Evolutionary conservation across 2,329 filamentous ascomycete genomes (phyloP).

Genomic region (Knoxdaviesia proteae): DNA sequence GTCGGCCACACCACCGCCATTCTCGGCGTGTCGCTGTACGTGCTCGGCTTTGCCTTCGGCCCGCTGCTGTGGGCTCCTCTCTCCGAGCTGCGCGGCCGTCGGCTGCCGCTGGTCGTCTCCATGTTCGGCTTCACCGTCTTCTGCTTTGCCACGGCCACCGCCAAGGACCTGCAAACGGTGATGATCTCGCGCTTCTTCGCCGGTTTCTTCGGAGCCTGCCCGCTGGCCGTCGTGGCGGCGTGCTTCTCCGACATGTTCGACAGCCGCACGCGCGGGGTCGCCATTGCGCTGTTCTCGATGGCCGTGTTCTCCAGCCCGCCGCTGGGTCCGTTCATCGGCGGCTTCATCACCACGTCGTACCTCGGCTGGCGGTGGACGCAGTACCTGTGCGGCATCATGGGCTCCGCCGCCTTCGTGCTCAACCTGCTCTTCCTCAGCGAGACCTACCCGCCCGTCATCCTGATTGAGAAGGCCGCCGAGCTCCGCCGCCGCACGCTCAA

Average conservation of each 20-base stretch:
- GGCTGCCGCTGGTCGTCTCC: slow-evolving; percentile 35
- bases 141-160: slow-evolving; percentile 41
- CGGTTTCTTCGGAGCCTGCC: slow-evolving; percentile 51
- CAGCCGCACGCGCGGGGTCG: slow-evolving; percentile 35
- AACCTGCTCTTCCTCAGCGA: slow-evolving; percentile 44
- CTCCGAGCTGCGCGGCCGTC: slow-evolving; percentile 49
- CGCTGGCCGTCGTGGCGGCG: slow-evolving; percentile 47
- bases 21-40: slow-evolving; percentile 47
- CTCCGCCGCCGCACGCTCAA: slow-evolving; percentile 43
- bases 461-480: slow-evolving; percentile 38
- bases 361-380: slow-evolving; percentile 58
- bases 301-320: slow-evolving; percentile 44
- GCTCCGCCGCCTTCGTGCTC: slow-evolving; percentile 35
- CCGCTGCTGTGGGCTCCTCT: slow-evolving; percentile 54
- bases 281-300: slow-evolving; percentile 22
- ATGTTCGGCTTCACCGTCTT: slow-evolving; percentile 53
- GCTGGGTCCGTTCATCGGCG: slow-evolving; percentile 47
- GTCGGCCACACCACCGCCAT: slow-evolving; percentile 42
- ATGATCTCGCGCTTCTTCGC: slow-evolving; percentile 53
- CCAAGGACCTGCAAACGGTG: slow-evolving; percentile 48
- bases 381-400: slow-evolving; percentile 42
- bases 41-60: slow-evolving; percentile 52
- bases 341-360: slow-evolving; percentile 37
- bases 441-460: slow-evolving; percentile 48
- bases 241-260: slow-evolving; percentile 55